These are phyloP conservation scores for Cryptococcus sp. DNA, from an alignment of 1,284 basidiomycete species.

Conservation along the genomic window DNA sequence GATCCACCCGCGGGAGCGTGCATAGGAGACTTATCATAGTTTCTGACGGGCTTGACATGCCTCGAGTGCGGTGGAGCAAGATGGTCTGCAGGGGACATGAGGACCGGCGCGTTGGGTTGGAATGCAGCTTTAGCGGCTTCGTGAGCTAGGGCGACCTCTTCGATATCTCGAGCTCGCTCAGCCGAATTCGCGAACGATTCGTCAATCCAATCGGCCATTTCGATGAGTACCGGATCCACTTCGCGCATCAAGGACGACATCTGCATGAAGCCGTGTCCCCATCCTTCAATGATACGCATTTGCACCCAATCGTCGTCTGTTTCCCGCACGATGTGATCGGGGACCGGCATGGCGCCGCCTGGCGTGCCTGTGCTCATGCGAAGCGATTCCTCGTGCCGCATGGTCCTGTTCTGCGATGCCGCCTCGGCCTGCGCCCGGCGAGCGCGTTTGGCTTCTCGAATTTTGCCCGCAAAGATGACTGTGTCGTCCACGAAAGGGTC, in stretches of 20 bases:
- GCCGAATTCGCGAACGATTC: conserved; percentile 64
- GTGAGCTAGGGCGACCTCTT: conserved; percentile 31
- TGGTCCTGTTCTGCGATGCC: conserved; percentile 29
- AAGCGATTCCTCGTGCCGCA: conserved; percentile 53
- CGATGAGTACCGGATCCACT: conserved; percentile 71
- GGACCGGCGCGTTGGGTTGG: conserved; percentile 14
- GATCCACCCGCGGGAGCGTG: conserved; percentile 39
- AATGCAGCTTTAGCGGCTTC: conserved; percentile 23
- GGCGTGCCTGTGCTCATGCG: conserved; percentile 58
- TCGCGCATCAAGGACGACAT: conserved; percentile 85
- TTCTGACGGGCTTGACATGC: conserved; percentile 45
- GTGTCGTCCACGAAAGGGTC: conserved; percentile 97
- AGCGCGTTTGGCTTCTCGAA: conserved; percentile 86
- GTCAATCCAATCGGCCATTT: conserved; percentile 91
- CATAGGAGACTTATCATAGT: conserved; percentile 37
- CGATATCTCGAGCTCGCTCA: conserved; percentile 38
- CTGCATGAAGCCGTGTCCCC: conserved; percentile 92
- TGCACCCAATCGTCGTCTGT: conserved; percentile 93
- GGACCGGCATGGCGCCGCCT: conserved; percentile 20
- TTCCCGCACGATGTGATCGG: conserved; percentile 62
- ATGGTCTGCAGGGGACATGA: conserved; percentile 24
- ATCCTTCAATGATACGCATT: conserved; percentile 84
- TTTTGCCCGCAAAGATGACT: conserved; percentile 85
- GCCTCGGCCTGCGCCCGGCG: conserved; percentile 64
- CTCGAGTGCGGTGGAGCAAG: conserved; percentile 28